These are phyloP conservation scores for Monosporozyma siamensis DNA, from an alignment of 805 yeast species.

Conservation along the genomic window DNA sequence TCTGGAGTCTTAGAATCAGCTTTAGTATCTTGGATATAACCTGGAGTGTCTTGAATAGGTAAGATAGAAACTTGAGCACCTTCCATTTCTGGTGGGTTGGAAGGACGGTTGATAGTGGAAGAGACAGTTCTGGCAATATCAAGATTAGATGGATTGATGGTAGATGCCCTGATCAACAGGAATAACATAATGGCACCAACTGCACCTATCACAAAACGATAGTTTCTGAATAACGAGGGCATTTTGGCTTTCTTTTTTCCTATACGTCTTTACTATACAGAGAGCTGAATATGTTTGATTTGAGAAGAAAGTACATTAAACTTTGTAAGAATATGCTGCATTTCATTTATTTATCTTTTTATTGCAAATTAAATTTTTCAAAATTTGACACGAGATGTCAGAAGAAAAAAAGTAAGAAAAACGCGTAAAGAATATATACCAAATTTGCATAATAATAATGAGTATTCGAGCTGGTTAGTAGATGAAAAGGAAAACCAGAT, in stretches of 20 bases:
- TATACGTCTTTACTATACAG: background rate
- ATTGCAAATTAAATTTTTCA: background rate
- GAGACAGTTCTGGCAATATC: conserved; percentile 15
- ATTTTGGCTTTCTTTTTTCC: no score
- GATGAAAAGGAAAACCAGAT: no score
- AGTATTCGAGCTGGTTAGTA: no score
- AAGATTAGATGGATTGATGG: conserved; percentile 12
- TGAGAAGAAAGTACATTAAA: background rate
- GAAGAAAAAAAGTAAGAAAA: background rate
- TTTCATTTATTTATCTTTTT: background rate
- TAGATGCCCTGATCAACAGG: conserved; percentile 40
- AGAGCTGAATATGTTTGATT: background rate
- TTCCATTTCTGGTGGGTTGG: conserved; percentile 11
- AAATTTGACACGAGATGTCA: background rate
- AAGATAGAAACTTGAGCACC: conserved; percentile 5
- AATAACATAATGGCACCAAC: conserved; percentile 42
- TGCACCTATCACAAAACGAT: conserved; percentile 44
- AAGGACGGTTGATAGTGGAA: conserved; percentile 11
- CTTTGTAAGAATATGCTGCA: background rate
- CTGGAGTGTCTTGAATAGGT: conserved; percentile 20
- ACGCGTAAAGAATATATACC: background rate
- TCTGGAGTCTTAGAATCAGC: conserved; percentile 17
- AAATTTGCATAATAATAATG: no score
- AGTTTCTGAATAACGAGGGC: conserved; percentile 36
- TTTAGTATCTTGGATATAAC: conserved; percentile 17